phyloP scores from a whole-genome alignment of 768 basidiomycete genomes.

The Tylopilus vinaceipallidus region DNA sequence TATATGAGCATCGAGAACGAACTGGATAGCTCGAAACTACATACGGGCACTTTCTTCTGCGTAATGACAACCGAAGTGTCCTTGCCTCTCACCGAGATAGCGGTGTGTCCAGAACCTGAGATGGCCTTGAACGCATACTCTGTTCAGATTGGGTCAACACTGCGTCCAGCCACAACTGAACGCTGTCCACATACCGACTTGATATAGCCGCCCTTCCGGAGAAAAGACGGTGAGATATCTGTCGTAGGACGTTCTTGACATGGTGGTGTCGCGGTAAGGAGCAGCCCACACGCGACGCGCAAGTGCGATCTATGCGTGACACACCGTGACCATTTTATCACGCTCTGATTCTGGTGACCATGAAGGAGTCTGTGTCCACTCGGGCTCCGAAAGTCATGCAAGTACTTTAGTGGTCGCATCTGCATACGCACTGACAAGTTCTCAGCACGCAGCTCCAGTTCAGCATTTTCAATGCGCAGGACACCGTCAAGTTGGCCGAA shows the following conservation, averaged over 20 bases:
- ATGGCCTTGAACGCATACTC: constrained; percentile 99
- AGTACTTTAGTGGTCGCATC: constrained; percentile 21
- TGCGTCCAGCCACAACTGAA: too few relatives aligned
- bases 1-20: neutral
- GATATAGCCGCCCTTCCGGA: constrained; percentile 94
- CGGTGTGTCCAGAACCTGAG: constrained; percentile 93
- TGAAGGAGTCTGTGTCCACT: constrained; percentile 83
- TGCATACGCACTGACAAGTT: constrained; percentile 6
- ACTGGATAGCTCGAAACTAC: constrained; percentile 30
- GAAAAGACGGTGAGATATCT: constrained; percentile 97
- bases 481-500: constrained; percentile 93
- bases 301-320: constrained; percentile 43
- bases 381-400: constrained; percentile 84
- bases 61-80: constrained; percentile 96
- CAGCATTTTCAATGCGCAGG: constrained; percentile 88
- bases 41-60: constrained; percentile 95
- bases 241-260: constrained; percentile 96
- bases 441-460: constrained; percentile 94
- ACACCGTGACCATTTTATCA: constrained; percentile 16
- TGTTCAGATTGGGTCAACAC: too few relatives aligned
- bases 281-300: constrained; percentile 55
- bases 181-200: constrained; percentile 97
- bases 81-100: constrained; percentile 88
- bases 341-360: too few relatives aligned
- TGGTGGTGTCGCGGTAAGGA: constrained; percentile 46